These are phyloP conservation scores for Nothophytophthora sp. DNA, from an alignment of 352 stramenopile species.

Conservation along the genomic window DNA sequence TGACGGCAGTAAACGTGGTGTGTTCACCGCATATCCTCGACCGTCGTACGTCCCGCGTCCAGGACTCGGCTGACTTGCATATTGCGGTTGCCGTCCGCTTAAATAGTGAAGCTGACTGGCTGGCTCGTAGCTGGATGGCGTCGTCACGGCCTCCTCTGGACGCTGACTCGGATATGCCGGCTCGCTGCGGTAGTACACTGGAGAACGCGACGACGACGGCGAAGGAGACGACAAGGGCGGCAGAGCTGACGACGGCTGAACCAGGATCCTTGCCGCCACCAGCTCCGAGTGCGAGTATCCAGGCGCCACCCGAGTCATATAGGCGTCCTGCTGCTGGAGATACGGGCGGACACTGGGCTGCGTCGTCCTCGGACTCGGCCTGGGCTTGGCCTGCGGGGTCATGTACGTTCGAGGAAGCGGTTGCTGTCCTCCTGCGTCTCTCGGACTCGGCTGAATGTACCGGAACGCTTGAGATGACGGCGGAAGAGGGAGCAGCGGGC, in stretches of 20 bases:
- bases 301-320: constrained; percentile 1
- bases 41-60: not conserved
- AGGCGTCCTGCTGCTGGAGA: constrained; percentile 10
- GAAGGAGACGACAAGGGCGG: not conserved
- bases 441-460: not conserved
- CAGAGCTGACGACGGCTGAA: constrained; percentile 6
- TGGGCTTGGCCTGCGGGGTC: too few relatives aligned
- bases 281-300: constrained; percentile 37
- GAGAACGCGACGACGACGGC: not conserved
- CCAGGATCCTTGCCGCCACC: constrained; percentile 28
- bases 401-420: too few relatives aligned
- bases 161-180: too few relatives aligned
- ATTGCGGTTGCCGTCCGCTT: not conserved
- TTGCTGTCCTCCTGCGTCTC: not conserved
- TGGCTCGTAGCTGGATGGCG: not conserved
- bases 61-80: not conserved
- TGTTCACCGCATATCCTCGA: constrained; percentile 1
- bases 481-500: constrained; percentile 5
- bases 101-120: not conserved
- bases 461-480: not conserved
- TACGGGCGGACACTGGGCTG: constrained; percentile 3
- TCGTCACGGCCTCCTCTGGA: not conserved
- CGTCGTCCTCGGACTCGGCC: not conserved
- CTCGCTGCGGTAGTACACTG: constrained; percentile 6
- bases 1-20: constrained; percentile 22